Percentiles rank a stretch among this genome's conserved stretches.
phyloP scores from a whole-genome alignment of 2,329 filamentous ascomycete genomes.

The Colletotrichum zoysiae region DNA sequence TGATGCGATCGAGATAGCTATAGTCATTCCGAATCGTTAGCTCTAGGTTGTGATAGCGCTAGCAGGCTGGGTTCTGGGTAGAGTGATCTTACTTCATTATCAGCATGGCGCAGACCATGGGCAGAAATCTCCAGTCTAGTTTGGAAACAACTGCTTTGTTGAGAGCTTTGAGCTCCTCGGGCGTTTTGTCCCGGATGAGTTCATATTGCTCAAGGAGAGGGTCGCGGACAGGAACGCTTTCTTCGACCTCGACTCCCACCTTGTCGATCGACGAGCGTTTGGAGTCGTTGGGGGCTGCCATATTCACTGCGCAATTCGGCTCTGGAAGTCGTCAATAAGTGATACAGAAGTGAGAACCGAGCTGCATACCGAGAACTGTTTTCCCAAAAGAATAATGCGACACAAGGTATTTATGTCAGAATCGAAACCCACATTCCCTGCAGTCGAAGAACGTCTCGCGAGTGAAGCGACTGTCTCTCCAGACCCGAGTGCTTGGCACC shows the following conservation, averaged over 20 bases:
- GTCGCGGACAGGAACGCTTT: slow-evolving; percentile 19
- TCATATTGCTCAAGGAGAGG: slow-evolving; percentile 39
- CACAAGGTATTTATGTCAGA: not conserved
- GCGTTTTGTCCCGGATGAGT: slow-evolving; percentile 42
- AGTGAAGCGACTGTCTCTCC: not conserved
- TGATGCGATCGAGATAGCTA: slow-evolving; percentile 65
- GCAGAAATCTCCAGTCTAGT: slow-evolving; percentile 47
- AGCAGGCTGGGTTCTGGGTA: too few species aligned
- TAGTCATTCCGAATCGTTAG: slow-evolving; percentile 22
- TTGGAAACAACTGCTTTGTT: slow-evolving; percentile 46
- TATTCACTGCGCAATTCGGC: not conserved
- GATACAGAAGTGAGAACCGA: not conserved
- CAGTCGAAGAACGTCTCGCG: not conserved
- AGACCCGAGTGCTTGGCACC: not conserved
- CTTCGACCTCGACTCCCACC: slow-evolving; percentile 21
- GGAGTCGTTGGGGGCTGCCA: slow-evolving; percentile 11
- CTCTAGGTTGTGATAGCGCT: not conserved
- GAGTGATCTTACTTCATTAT: slow-evolving; percentile 48
- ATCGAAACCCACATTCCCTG: not conserved
- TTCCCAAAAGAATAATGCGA: not conserved
- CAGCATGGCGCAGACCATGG: slow-evolving; percentile 48
- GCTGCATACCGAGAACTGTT: not conserved
- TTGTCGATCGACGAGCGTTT: slow-evolving; percentile 32
- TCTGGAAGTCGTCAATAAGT: too few species aligned
- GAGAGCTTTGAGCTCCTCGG: slow-evolving; percentile 44